Evolutionary conservation across 768 basidiomycete genomes (phyloP).

Genomic region (Leucocoprinus sp.): DNA sequence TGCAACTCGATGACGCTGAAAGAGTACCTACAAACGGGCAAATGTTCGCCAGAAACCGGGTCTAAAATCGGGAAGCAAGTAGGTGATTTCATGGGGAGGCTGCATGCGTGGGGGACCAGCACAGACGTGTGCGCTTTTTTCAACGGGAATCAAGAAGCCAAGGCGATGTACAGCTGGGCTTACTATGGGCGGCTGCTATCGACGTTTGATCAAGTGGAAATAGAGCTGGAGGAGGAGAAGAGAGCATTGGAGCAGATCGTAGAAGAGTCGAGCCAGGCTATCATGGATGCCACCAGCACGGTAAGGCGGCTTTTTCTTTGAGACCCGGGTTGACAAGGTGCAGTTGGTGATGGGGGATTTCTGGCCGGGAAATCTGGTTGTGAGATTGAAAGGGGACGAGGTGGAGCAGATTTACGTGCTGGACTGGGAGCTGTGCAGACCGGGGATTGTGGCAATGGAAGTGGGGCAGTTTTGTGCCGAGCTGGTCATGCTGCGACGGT

Average conservation of each 20-base stretch:
- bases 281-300: slow-evolving; percentile 20
- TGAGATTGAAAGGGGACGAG: slow-evolving; percentile 26
- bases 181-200: slow-evolving; percentile 39
- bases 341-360: slow-evolving; percentile 63
- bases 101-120: slow-evolving; percentile 43
- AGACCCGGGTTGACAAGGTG: not conserved
- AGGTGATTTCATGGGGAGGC: slow-evolving; percentile 43
- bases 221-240: slow-evolving; percentile 33
- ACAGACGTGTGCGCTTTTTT: slow-evolving; percentile 24
- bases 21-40: slow-evolving; percentile 26
- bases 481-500: slow-evolving; percentile 26
- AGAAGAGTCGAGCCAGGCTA: slow-evolving; percentile 18
- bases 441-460: slow-evolving; percentile 50
- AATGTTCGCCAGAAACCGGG: slow-evolving; percentile 22
- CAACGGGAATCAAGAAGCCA: slow-evolving; percentile 31
- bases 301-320: slow-evolving; percentile 16
- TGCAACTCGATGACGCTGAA: slow-evolving; percentile 31
- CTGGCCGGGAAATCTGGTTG: slow-evolving; percentile 63
- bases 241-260: slow-evolving; percentile 17
- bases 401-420: slow-evolving; percentile 40
- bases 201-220: slow-evolving; percentile 30
- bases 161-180: slow-evolving; percentile 28
- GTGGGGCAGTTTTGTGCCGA: slow-evolving; percentile 62
- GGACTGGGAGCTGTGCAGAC: slow-evolving; percentile 60
- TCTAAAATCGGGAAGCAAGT: slow-evolving; percentile 42